Base-by-base conservation (phyloP, 495 filamentous ascomycete species). In the Penicillium canariense region DNA sequence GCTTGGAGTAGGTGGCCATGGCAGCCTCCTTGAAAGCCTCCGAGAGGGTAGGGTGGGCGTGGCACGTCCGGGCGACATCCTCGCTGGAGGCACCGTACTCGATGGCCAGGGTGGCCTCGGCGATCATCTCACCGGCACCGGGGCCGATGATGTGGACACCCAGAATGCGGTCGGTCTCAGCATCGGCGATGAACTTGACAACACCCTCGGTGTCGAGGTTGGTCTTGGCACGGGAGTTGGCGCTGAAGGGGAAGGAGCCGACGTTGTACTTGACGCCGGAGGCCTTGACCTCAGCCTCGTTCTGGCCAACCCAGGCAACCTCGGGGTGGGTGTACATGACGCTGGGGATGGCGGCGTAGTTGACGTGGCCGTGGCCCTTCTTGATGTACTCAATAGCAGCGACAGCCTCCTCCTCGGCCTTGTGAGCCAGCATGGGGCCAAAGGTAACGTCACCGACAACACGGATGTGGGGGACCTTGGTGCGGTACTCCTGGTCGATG, bases 271-370 rank as follows among this genome's bases (percentile, higher is more conserved):
- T 88, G 73, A 96, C 81, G 56, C 88, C 90, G 43, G 87, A 80
- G 56, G 84, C 84, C 84, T 97, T 96, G 51, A 97, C 78, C 59
- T 97, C 95, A 59, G 92, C 89, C 82, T 98, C 95, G 70, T 87
- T 96, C 81, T 96, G 91, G 46, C 94, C 94, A 32, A 98, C 94
- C 94, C 94, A 98, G 31, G 94, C 93, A 56, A 97, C 94, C 72
- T 98, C 94, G 48, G 94, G 94, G 78, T 96, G 87, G 15, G 94
- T 97, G 82, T 98, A 98, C 94, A 98, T 98, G 75, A 98, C 94
- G 40, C 88, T 90, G 57, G 94, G 94, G 70, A 98, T 98, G 75
- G 87, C 90, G 68, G 85, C 89, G 81, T 98, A 98, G 86, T 98
- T 98, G 70, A 98, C 94, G 74, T 98, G 94, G 31, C 94, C 94